These are phyloP conservation scores for Gossypium stocksii DNA, from an alignment of 345 rosid species.

Conservation along the genomic window DNA sequence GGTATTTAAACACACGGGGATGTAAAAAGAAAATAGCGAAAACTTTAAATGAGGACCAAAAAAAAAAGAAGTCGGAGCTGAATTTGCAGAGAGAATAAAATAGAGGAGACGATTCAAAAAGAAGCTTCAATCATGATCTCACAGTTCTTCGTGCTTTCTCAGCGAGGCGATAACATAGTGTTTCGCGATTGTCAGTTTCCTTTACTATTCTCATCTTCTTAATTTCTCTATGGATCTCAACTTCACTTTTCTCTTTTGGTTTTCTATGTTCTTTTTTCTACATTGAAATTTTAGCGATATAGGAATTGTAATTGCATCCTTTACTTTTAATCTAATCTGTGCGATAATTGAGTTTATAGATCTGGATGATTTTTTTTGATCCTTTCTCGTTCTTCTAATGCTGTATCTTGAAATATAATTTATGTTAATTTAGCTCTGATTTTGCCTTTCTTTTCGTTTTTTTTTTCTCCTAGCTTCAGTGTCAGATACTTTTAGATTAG, in stretches of 20 bases:
- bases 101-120: slow-evolving; percentile 3
- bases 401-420: not conserved
- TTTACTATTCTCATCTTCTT: not conserved
- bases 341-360: slow-evolving; percentile 1
- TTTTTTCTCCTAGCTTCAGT: not conserved
- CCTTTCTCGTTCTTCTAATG: not conserved
- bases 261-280: not conserved
- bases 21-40: too few species aligned
- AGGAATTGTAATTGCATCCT: not conserved
- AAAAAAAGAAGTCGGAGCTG: not conserved
- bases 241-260: not conserved
- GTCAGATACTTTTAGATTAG: not conserved
- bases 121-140: slow-evolving; percentile 57
- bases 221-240: slow-evolving; percentile 11
- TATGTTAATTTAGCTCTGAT: not conserved
- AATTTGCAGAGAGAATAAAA: slow-evolving; percentile 7
- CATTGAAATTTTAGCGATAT: not conserved
- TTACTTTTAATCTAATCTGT: not conserved
- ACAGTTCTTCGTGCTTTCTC: slow-evolving; percentile 94
- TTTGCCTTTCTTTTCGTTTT: not conserved
- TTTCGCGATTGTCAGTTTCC: slow-evolving; percentile 84
- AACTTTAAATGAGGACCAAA: not conserved
- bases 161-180: slow-evolving; percentile 95
- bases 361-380: slow-evolving; percentile 5
- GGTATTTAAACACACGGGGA: too few species aligned